Evolutionary conservation across 805 yeast species (phyloP), one percentile per base, ranked within the genome.

Genomic region (Torulaspora maleeae): DNA sequence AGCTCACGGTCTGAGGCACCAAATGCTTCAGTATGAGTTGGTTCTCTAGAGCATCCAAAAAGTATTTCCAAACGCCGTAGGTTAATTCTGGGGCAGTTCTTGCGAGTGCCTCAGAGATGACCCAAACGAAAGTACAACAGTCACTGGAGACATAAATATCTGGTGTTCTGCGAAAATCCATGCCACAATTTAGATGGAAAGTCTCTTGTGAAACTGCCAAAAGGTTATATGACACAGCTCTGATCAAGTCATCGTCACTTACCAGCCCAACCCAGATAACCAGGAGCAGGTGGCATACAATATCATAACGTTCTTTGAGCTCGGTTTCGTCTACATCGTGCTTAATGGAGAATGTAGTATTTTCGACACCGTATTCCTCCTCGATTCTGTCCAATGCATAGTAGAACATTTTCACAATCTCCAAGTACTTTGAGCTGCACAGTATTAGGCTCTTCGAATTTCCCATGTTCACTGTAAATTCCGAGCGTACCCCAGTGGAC

Each of bases 101-200:
- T 0, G 95, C 76, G n/a, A 86, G 60, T n/a, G 73, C 70, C 11
- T 72, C 67, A 1, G 88, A 78, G 5, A 84, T 64, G 0, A 77
- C 61, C 2, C 75, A 73, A 10, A 84, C 76, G 64, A 82, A 83
- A 8, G 79, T 75, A 5, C 80, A 74, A 37, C 80, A 76, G 52
- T 83, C 83, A 29, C 77, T 73, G 1, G 95, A 95, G 54, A 85
- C 80, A 12, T 80, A 76, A 16, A 82, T 74, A 24, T 77, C 83
- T 6, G 75, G 74, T 1, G 85, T 75, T 36, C 74, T 74, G 12
- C 72, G 75, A 19, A 79, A 68, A 2, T 74, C 72, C 25, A 78
- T 71, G 0, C 86, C 90, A 51, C 80, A 73, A 35, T 79, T 77
- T 27, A 86, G 60, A 11, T 76, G 71, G 60, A 81, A 83, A 16